Conservation (phyloP, 345 rosid species). For the Hibiscus tridactylites region DNA sequence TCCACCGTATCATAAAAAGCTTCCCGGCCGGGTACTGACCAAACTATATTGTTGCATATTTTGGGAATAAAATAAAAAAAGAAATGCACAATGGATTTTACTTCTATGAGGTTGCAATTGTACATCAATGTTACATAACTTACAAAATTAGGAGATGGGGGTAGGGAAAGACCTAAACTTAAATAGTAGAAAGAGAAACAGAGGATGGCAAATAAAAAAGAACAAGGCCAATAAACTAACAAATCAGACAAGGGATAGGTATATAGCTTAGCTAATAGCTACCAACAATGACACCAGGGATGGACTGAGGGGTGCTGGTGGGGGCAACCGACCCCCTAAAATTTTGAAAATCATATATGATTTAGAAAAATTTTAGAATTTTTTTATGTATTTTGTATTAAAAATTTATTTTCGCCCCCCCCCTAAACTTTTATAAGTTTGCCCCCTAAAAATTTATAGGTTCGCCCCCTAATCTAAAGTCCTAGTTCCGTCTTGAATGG, state of each 20-base stretch:
- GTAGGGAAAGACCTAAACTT: slow-evolving; percentile 8
- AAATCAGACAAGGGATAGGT: slow-evolving; percentile 17
- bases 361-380: too few relatives aligned
- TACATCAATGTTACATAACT: slow-evolving; percentile 48
- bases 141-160: slow-evolving; percentile 18
- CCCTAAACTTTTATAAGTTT: too few relatives aligned
- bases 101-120: slow-evolving; percentile 31
- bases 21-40: neutral
- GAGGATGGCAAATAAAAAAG: neutral
- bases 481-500: slow-evolving; percentile 8
- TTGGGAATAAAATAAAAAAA: neutral
- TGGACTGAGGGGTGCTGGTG: too few relatives aligned
- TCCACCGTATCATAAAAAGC: neutral
- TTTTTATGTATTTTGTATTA: too few relatives aligned
- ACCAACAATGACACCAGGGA: slow-evolving; percentile 33
- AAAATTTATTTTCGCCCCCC: too few relatives aligned
- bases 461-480: too few relatives aligned
- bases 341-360: too few relatives aligned
- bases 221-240: neutral
- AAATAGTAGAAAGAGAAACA: neutral
- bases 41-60: neutral
- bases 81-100: slow-evolving; percentile 14
- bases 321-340: too few relatives aligned
- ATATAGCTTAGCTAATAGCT: slow-evolving; percentile 8
- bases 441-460: too few relatives aligned